phyloP scores from a whole-genome alignment of 148 eudicot species.

The Vaccinium vitisidaea region DNA sequence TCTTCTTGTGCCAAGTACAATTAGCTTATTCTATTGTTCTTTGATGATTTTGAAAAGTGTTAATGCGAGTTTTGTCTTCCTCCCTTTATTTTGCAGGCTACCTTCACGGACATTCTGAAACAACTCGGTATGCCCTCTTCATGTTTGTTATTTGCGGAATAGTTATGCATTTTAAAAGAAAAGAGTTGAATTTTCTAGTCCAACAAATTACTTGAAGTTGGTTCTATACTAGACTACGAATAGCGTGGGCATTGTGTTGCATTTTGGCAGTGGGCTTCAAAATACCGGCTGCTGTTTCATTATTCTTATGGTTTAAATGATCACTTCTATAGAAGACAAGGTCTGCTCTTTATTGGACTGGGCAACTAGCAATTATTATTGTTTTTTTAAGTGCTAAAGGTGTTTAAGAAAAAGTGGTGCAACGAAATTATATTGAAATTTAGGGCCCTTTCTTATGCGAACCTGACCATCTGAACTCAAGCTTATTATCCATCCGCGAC shows the following conservation, averaged over 20 bases:
- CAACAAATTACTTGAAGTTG: background rate
- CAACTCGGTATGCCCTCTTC: slow-evolving; percentile 59
- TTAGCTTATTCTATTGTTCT: background rate
- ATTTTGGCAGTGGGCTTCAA: background rate
- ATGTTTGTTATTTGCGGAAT: background rate
- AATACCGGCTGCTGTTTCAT: background rate
- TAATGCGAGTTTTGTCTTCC: background rate
- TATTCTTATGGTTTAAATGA: background rate
- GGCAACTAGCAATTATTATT: background rate
- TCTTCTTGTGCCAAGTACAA: background rate
- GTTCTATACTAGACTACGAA: background rate
- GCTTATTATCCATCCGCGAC: background rate
- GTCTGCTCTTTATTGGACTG: background rate
- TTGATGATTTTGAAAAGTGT: background rate
- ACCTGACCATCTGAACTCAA: background rate
- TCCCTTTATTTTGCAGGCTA: slow-evolving; percentile 66
- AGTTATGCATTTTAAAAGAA: background rate
- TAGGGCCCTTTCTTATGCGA: background rate
- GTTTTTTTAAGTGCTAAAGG: background rate
- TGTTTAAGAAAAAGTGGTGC: background rate
- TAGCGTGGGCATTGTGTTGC: background rate
- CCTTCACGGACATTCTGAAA: slow-evolving; percentile 91
- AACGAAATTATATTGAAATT: background rate
- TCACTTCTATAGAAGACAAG: background rate
- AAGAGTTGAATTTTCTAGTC: background rate